These are phyloP conservation scores for Begonia peltatifolia DNA, from an alignment of 306 rosid species.

Conservation along the genomic window DNA sequence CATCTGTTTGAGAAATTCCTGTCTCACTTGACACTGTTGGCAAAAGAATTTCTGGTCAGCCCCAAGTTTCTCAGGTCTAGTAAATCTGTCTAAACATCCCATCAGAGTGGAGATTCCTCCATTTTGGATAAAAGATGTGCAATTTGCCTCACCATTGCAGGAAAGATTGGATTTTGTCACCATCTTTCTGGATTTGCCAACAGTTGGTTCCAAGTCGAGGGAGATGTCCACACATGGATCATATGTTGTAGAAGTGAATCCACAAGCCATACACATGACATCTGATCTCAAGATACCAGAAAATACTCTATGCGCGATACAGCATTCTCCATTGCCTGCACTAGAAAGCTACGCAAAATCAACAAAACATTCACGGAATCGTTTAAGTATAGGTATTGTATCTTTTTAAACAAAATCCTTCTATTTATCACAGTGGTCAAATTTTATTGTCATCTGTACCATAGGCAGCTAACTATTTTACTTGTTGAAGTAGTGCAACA, in stretches of 20 bases:
- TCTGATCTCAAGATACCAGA: conserved; percentile 86
- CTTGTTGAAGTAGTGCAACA: background rate
- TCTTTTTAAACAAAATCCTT: background rate
- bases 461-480: background rate
- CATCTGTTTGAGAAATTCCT: conserved; percentile 90
- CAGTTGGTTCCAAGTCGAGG: conserved; percentile 74
- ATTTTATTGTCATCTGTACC: background rate
- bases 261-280: conserved; percentile 95
- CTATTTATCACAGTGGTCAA: background rate
- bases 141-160: conserved; percentile 56
- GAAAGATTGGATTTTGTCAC: conserved; percentile 40
- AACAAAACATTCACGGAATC: background rate
- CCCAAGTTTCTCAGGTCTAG: conserved; percentile 84
- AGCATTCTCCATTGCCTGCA: conserved; percentile 88
- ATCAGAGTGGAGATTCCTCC: conserved; percentile 45
- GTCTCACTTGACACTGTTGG: conserved; percentile 81
- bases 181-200: conserved; percentile 42
- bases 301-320: conserved; percentile 86
- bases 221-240: conserved; percentile 82
- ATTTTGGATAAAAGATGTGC: conserved; percentile 31
- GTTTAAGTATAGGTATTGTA: no score
- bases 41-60: conserved; percentile 90
- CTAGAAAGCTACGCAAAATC: conserved; percentile 12
- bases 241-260: conserved; percentile 70
- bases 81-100: conserved; percentile 87